A percentile compares a stretch with the other conserved stretches of the same genome.
Evolutionary conservation across 1,284 basidiomycete species (phyloP).

Genomic region (Phlebopus sp.): DNA sequence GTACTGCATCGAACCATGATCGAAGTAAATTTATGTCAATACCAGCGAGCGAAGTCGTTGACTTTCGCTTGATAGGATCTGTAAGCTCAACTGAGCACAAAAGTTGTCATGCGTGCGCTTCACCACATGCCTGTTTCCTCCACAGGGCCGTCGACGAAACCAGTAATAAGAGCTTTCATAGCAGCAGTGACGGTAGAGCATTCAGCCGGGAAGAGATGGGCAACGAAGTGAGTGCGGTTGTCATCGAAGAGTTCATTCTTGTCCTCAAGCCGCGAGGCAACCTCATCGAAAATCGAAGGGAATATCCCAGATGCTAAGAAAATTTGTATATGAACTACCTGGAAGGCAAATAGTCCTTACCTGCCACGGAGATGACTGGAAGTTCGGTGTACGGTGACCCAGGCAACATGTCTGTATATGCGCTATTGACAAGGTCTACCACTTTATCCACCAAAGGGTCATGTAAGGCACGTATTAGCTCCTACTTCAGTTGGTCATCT

Average conservation of each 20-base stretch:
- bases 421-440: conserved; percentile 37
- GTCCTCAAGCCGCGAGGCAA: conserved; percentile 38
- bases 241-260: conserved; percentile 30
- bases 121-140: conserved; percentile 30
- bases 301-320: conserved; percentile 30
- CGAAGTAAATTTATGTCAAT: conserved; percentile 59
- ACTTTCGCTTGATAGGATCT: conserved; percentile 39
- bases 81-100: conserved; percentile 12
- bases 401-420: conserved; percentile 41
- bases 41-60: conserved; percentile 49
- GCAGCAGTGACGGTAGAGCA: conserved; percentile 49
- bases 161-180: conserved; percentile 56
- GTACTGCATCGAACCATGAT: conserved; percentile 52
- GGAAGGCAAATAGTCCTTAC: conserved; percentile 31
- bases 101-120: background rate
- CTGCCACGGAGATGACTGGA: conserved; percentile 53
- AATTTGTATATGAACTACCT: conserved; percentile 6
- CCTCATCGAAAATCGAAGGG: conserved; percentile 43
- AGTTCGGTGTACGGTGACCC: conserved; percentile 52
- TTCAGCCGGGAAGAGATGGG: conserved; percentile 57
- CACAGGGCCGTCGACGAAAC: conserved; percentile 44
- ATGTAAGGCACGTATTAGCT: conserved; percentile 44
- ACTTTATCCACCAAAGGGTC: conserved; percentile 41
- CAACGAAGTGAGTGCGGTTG: conserved; percentile 32
- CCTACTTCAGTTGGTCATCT: conserved; percentile 29